Percentiles rank a stretch among this genome's conserved stretches.
Evolutionary conservation across 306 rosid species (phyloP).

Genomic region (Trichosanthes cucumerina): DNA sequence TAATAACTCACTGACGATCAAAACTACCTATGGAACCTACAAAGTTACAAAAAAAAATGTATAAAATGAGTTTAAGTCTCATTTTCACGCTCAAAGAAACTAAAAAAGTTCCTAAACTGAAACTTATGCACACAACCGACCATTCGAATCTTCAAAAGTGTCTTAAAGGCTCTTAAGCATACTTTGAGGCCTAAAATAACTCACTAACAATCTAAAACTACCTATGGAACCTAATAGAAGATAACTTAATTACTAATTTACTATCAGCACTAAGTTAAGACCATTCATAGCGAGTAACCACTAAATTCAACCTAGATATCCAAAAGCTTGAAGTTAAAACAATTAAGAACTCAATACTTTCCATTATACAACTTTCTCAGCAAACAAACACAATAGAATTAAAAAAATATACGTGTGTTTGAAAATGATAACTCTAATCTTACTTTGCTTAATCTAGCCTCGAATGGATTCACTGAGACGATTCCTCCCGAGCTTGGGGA

Average conservation of each 20-base stretch:
- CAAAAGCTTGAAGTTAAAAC: neutral
- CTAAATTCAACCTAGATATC: neutral
- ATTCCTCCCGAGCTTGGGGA: conserved; percentile 73
- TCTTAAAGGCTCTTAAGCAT: too few species aligned
- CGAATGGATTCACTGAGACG: conserved; percentile 66
- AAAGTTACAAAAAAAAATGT: too few species aligned
- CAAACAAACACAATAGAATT: conserved; percentile 5
- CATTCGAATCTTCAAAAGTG: too few species aligned
- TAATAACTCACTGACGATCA: too few species aligned
- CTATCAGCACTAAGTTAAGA: neutral
- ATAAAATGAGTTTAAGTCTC: too few species aligned
- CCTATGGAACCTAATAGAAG: too few species aligned
- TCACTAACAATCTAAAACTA: too few species aligned
- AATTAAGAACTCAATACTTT: neutral
- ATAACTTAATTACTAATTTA: neutral
- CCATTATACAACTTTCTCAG: neutral
- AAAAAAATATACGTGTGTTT: neutral
- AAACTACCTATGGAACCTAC: too few species aligned
- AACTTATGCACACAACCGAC: too few species aligned
- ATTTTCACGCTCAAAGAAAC: too few species aligned
- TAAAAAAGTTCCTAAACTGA: too few species aligned
- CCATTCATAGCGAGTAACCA: neutral
- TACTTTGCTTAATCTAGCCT: conserved; percentile 88
- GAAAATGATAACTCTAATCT: conserved; percentile 37
- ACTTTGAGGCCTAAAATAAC: too few species aligned